Base-by-base conservation (phyloP, 495 filamentous ascomycete genomes). In the Trichoderma asperelloides region DNA sequence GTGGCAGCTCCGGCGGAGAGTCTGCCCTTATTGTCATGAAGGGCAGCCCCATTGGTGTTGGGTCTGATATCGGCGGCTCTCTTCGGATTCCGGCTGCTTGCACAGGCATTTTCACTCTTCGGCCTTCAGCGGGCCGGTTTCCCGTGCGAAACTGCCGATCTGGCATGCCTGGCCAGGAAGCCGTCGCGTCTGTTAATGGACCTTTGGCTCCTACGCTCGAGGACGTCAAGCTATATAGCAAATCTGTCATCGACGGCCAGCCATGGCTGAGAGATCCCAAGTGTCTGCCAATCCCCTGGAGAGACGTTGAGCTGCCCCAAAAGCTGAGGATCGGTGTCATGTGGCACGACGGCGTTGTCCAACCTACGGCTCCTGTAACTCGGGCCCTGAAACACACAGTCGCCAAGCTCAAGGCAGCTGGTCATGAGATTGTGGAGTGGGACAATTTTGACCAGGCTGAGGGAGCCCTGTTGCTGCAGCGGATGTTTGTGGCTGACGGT, bases 61-160 rank as follows among this genome's bases (percentile, higher is more conserved):
- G 85, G 0, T 91, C 89, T 16, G 89, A 93, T 76, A 87, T 92
- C 41, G 62, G 62, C n/a, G 90, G 90, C 9, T 87, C 82, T 8
- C 82, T 89, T 28, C 76, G 87, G 4, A 80, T 88, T 27, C 87
- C 87, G 0, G 83, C 85, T 0, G 82, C 86, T 71, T 87, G 83
- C 67, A 79, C 81, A 62, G 85, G 84, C 2, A 71, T 88, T 6
- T 87, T 84, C 62, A 80, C 82, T 0, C 79, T 89, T 69, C 89
- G 88, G 69, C 86, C 87, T 2, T 83, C 80, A 27, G 71, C 74
- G 1, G 83, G 83, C 13, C 79, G 88, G 11, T 72, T 92, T 5
- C 86, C 89, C 0, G 76, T 70, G 45, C 69, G 69, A 23, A 62
- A 72, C n/a, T 68, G 68, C 16, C 73, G 75, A 15, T 74, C 71